Evolutionary conservation across 306 rosid species (phyloP), one percentile per base, ranked within the genome.

Genomic region (Dalbergia cochinchinensis): DNA sequence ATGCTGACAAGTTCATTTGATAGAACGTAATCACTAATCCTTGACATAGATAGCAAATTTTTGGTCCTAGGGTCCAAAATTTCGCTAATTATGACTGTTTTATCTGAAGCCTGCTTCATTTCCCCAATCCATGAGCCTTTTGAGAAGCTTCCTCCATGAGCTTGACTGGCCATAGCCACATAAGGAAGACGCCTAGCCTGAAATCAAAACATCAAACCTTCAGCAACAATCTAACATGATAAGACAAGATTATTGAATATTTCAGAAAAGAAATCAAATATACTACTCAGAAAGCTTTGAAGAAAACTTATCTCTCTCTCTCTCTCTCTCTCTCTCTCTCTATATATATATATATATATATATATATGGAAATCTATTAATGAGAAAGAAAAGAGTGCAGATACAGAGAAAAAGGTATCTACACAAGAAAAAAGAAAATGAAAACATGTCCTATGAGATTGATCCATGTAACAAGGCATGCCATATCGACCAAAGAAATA

Each of bases 1-100:
- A 94, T 94, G 91, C 98, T 94, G 82, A 94, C 97, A 22, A 94
- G 98, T 80, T 91, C 95, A 80, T 94, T 94, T 35, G 98, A 94
- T 80, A 94, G 82, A 83, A 94, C 97, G 83, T 94, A 94, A 83
- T 94, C 94, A 44, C 98, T 94, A 83, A 94, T 94, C 86, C 85
- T 91, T 66, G 98, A 94, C 97, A 94, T 85, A 59, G 97, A 88
- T 74, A 94, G 77, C 48, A 94, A 86, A 81, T 94, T 94, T 85
- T 94, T 94, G 2, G 98, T 94, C 90, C 98, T 94, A 16, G 95
- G 98, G 79, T 90, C 98, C 88, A 91, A 83, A 81, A 91, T 94
- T 84, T 94, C 97, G 85, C 97, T 94, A 10, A 91, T 94, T 76
- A 91, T 91, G 84, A 94, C 98, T 14, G 92, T 85, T 81, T 90